Conservation (phyloP, 2,329 filamentous ascomycete species). For the Phialocephala subalpina region DNA sequence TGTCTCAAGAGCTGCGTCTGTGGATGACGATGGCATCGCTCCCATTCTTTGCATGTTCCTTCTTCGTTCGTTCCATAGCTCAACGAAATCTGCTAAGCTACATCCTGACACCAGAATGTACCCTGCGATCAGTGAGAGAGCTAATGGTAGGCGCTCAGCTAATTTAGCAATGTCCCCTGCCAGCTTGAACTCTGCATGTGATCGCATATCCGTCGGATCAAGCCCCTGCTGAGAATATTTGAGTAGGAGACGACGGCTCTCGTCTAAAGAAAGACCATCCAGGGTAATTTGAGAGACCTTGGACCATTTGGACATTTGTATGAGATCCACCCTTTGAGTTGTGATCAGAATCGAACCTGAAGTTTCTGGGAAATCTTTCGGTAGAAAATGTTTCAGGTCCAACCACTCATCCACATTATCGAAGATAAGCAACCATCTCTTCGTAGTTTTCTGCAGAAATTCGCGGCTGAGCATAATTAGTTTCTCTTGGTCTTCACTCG, state of each 20-base stretch:
- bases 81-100: conserved; percentile 34
- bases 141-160: conserved; percentile 32
- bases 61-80: conserved; percentile 36
- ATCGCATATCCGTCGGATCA: neutral
- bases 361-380: conserved; percentile 25
- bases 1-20: conserved; percentile 25
- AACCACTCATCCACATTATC: conserved; percentile 32
- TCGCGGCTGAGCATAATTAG: conserved; percentile 22
- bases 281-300: conserved; percentile 7
- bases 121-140: conserved; percentile 34
- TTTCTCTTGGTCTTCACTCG: conserved; percentile 17
- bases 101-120: conserved; percentile 33
- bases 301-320: neutral
- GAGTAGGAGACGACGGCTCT: neutral
- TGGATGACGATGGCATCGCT: neutral
- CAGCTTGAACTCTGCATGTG: conserved; percentile 29
- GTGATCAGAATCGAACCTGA: conserved; percentile 29
- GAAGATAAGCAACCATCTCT: conserved; percentile 29
- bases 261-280: neutral
- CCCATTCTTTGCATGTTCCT: conserved; percentile 8
- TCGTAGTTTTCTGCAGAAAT: neutral
- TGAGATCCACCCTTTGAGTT: conserved; percentile 22
- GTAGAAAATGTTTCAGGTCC: conserved; percentile 21
- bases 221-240: neutral
- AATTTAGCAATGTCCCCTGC: conserved; percentile 28